Evolutionary conservation across 108 stramenopile genomes (phyloP), one percentile per base, ranked within the genome.

Genomic region (Aurantiochytrium sp.): DNA sequence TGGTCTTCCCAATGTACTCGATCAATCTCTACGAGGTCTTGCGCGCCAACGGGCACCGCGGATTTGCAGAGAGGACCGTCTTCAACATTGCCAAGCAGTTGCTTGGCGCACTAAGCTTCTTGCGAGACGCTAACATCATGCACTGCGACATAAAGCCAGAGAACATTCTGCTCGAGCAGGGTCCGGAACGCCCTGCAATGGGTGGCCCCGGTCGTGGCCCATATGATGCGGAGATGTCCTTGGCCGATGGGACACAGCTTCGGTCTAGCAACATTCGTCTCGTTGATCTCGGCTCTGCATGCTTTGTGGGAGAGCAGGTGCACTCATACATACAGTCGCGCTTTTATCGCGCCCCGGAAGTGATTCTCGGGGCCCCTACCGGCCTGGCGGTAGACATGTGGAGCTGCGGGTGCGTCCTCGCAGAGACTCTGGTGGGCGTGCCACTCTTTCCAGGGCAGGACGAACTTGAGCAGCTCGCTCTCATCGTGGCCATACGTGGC

Each of bases 91-190:
- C 91, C 41, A 89, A 86, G 32, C 90, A 98, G 52, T 87, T 98
- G 24, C 87, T 91, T 41, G 92, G 96, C 89, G 94, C 95, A 21
- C 89, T 97, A 12, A 86, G 89, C 81, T 94, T 95, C 10, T 68
- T 99, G n/a, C 39, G 22, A 53, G 90, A 95, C 27, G 91, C 91
- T 52, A 89, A 89, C 55, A 94, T 99, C 37, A 96, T 99, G 4
- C 98, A 99, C 90, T 97, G 97, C 90, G 98, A 99, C 92, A 91
- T 99, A 68, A 99, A 99, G 88, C 98, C 98, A 0, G 98, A 99
- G 85, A 99, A 99, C 91, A 96, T 99, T 55, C 91, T 99, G 50
- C 92, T 99, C 87, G 93, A 94, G 53, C 36, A 69, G 53, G 86
- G 19, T 4, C 37, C 42, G 24, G 8, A 30, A 68, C 81, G 54